phyloP scores from a whole-genome alignment of 768 basidiomycete genomes.

The Heimioporus sp. region DNA sequence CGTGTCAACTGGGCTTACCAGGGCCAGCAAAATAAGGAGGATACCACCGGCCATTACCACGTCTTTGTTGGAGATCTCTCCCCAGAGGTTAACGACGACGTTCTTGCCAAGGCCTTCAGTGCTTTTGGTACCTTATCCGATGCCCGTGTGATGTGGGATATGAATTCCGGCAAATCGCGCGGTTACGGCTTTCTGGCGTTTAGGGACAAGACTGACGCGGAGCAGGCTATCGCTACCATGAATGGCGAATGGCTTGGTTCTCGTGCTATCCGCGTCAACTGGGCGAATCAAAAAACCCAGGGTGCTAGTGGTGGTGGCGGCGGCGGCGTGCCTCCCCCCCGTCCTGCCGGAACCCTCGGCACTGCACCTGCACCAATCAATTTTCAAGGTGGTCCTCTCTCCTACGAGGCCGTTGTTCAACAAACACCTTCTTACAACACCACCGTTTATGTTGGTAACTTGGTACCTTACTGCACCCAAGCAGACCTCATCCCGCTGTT shows the following conservation, averaged over 20 bases:
- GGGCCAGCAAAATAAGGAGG: constrained; percentile 97
- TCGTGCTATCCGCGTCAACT: constrained; percentile 98
- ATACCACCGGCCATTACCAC: constrained; percentile 95
- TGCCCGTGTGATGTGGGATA: constrained; percentile 99
- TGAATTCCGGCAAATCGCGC: constrained; percentile 98
- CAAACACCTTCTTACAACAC: constrained; percentile 94
- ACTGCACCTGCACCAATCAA: constrained; percentile 87
- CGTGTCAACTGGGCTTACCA: constrained; percentile 99
- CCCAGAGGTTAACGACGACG: constrained; percentile 97
- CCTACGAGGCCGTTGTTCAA: constrained; percentile 89
- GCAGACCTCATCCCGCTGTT: constrained; percentile 97
- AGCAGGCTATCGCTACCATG: constrained; percentile 99
- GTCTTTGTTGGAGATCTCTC: constrained; percentile 99
- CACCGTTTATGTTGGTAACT: constrained; percentile 97
- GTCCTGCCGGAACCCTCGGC: constrained; percentile 46
- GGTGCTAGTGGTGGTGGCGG: constrained; percentile 32
- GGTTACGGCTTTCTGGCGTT: constrained; percentile 99
- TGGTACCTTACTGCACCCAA: constrained; percentile 96
- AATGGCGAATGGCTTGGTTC: constrained; percentile 99
- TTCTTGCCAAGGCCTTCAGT: constrained; percentile 93
- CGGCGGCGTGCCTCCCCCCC: constrained; percentile 36
- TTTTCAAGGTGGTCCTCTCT: constrained; percentile 84
- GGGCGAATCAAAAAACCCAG: constrained; percentile 99
- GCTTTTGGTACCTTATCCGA: constrained; percentile 97
- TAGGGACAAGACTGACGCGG: constrained; percentile 98